Base-by-base conservation (phyloP, 1,284 basidiomycete species). In the Marasmius oreades region DNA sequence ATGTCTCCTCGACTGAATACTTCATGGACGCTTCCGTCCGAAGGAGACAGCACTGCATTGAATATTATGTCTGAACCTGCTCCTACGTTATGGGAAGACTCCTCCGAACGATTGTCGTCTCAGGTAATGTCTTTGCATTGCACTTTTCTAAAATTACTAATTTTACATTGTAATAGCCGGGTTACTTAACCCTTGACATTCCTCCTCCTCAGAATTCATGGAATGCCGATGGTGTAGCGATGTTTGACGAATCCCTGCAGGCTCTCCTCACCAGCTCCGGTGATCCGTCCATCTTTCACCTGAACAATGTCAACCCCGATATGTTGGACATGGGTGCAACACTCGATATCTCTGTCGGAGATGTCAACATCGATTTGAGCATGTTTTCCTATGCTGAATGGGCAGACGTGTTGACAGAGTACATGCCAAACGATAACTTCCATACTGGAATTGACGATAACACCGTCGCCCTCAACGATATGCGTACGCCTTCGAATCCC, bases 331-430 rank as follows among this genome's bases (percentile, higher is more conserved):
- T 73, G 0, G 59, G 59, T 14, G 74, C 72, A 2, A 63, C 70
- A n/a, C 61, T 77, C 28, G 68, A 73, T 37, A 58, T 77, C 8
- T 61, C 61, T 12, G 46, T 73, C 59, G 69, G 66, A 20, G 45
- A 53, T 36, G 23, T 52, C 26, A 36, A 37, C 14, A 16, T 50
- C 14, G 47, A 50, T 33, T 26, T 31, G 2, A 31, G 89, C 47
- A 31, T 33, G 23, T 50, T 50, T n/a, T 26, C 47, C 16, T 28
- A 18, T 18, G 26, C 47, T 14, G 26, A 31, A 8, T 61, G 91
- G 93, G 70, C 93, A 90, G 1, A 76, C 79, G 3, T 83, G 87
- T 53, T 93, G 87, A 16, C 39, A n/a, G 14, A 50, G 5, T 31
- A 26, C 28, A 4, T 50, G 12, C 24, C 47, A 23, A 55, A 50